Conservation (phyloP, 73 alveolate genomes). For the Blepharisma stoltei region DNA sequence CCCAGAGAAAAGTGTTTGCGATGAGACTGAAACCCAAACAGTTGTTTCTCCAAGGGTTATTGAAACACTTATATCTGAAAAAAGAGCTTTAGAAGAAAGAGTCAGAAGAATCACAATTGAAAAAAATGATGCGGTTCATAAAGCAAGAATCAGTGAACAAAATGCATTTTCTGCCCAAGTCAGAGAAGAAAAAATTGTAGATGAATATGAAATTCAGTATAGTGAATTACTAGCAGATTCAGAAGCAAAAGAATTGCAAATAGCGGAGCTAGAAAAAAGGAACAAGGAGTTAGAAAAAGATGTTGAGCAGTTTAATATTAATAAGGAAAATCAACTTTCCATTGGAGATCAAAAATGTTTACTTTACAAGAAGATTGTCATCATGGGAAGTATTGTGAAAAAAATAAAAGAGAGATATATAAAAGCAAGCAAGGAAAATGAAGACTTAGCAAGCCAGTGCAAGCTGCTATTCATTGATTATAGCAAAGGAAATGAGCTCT, state of each 20-base stretch:
- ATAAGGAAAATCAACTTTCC: constrained; percentile 15
- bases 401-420: not conserved
- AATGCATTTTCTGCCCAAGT: not conserved
- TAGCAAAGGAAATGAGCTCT: not conserved
- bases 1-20: not conserved
- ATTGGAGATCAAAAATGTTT: constrained; percentile 8
- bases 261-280: not conserved
- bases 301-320: constrained; percentile 1
- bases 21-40: constrained; percentile 12
- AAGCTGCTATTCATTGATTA: not conserved
- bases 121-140: constrained; percentile 13
- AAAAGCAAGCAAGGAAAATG: not conserved
- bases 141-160: not conserved
- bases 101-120: not conserved
- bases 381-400: not conserved
- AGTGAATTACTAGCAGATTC: not conserved
- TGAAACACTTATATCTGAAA: constrained; percentile 1
- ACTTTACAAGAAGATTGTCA: not conserved
- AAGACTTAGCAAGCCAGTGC: not conserved
- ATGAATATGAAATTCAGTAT: not conserved
- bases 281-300: not conserved
- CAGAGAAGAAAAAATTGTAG: constrained; percentile 1
- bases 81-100: constrained; percentile 8
- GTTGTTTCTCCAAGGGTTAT: not conserved
- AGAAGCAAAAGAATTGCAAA: not conserved